Evolutionary conservation across 305 asterid species (phyloP).

Genomic region (Fraxinus angustifolia): DNA sequence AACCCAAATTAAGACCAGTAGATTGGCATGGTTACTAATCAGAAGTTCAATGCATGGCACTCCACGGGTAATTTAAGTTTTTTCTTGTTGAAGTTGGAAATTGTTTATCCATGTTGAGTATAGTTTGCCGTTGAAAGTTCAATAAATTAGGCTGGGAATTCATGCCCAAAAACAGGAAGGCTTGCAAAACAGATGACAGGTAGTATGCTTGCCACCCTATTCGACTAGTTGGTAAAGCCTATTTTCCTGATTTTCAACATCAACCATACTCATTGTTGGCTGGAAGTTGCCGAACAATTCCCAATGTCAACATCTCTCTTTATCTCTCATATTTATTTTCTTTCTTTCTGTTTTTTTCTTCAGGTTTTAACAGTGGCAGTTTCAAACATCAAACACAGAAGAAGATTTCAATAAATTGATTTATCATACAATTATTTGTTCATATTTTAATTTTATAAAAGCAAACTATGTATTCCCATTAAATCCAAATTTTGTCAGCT

Average conservation of each 20-base stretch:
- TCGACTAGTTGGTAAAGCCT: neutral
- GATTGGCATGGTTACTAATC: neutral
- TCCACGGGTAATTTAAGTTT: slow-evolving; percentile 31
- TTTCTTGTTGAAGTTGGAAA: neutral
- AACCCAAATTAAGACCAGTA: slow-evolving; percentile 16
- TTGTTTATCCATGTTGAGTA: neutral
- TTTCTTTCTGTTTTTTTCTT: neutral
- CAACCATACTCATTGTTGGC: neutral
- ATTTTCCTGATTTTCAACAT: neutral
- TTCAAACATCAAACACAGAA: neutral
- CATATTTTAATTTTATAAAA: neutral
- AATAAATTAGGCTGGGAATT: neutral
- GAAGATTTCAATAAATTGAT: neutral
- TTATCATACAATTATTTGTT: neutral
- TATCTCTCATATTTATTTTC: neutral
- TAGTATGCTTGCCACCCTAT: neutral
- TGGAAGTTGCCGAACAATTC: neutral
- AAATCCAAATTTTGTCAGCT: neutral
- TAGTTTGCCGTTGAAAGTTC: neutral
- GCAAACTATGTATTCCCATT: neutral
- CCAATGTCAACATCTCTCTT: neutral
- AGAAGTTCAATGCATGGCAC: slow-evolving; percentile 13
- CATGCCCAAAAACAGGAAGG: neutral
- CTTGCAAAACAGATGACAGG: neutral
- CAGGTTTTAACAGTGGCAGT: neutral